These are phyloP conservation scores for Neurospora sp. DNA, from an alignment of 495 filamentous ascomycete genomes.

Conservation along the genomic window DNA sequence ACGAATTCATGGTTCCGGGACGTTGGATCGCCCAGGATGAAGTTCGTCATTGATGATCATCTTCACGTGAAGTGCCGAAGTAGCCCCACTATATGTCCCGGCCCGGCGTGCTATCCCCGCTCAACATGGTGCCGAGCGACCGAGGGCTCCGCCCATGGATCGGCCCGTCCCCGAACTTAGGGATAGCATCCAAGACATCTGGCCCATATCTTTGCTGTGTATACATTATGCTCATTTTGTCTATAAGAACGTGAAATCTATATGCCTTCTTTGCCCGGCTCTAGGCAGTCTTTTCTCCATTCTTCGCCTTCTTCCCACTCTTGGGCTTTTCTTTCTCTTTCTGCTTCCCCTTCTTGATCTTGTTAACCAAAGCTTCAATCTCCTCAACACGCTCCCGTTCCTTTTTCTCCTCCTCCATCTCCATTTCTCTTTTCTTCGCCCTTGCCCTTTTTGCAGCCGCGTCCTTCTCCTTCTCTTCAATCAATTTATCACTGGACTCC, in stretches of 20 bases:
- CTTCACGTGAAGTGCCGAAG: conserved; percentile 16
- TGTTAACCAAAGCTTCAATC: conserved; percentile 30
- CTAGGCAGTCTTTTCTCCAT: conserved; percentile 9
- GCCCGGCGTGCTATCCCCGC: conserved; percentile 4
- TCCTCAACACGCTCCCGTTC: conserved; percentile 32
- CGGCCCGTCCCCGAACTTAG: background rate
- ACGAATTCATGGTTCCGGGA: background rate
- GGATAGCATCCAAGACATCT: background rate
- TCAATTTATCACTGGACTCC: conserved; percentile 76
- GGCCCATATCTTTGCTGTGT: background rate
- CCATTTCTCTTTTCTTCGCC: conserved; percentile 38
- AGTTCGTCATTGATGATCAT: conserved; percentile 10
- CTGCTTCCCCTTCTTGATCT: conserved; percentile 33
- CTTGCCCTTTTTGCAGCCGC: conserved; percentile 65
- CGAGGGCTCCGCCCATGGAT: background rate
- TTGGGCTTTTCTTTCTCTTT: conserved; percentile 19
- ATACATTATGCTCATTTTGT: background rate
- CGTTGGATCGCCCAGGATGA: background rate
- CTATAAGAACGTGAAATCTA: background rate
- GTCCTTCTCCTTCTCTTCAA: conserved; percentile 75
- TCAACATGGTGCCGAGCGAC: background rate
- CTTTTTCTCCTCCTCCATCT: conserved; percentile 30
- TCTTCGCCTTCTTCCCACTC: conserved; percentile 11
- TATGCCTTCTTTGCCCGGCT: background rate
- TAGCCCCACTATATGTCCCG: conserved; percentile 5